Evolutionary conservation across 306 rosid species (phyloP).

Genomic region (Sindora glabra): DNA sequence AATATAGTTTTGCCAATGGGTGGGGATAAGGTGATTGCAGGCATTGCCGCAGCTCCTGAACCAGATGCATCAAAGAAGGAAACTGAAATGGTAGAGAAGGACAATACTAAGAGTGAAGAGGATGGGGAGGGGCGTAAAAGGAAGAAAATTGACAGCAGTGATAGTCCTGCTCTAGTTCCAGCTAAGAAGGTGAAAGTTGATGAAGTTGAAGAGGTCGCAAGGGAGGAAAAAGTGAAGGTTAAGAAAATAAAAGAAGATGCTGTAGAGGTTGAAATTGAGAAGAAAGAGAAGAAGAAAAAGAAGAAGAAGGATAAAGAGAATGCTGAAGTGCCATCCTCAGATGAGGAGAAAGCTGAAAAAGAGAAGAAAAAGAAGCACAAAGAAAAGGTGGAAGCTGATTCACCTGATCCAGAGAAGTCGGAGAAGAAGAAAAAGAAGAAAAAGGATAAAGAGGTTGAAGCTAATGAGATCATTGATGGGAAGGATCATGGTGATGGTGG

Average conservation of each 20-base stretch:
- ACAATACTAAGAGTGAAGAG: constrained; percentile 9
- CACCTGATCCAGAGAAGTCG: constrained; percentile 32
- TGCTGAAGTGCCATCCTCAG: constrained; percentile 7
- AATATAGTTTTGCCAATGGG: constrained; percentile 55
- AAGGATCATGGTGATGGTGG: constrained; percentile 21
- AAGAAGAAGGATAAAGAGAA: constrained; percentile 38
- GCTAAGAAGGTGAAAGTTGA: constrained; percentile 38
- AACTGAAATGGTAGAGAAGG: background rate
- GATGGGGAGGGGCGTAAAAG: constrained; percentile 28
- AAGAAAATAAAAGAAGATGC: constrained; percentile 30
- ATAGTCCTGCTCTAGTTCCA: constrained; percentile 19
- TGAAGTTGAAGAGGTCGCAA: constrained; percentile 7
- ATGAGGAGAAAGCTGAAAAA: constrained; percentile 24
- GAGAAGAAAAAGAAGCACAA: constrained; percentile 23
- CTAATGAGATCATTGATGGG: constrained; percentile 10
- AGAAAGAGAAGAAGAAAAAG: constrained; percentile 41
- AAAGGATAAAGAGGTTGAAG: constrained; percentile 39
- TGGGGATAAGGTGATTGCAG: constrained; percentile 41
- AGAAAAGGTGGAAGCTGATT: constrained; percentile 21
- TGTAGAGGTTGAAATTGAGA: constrained; percentile 18
- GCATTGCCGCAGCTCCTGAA: constrained; percentile 32
- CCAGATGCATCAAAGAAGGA: constrained; percentile 11
- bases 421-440: constrained; percentile 53
- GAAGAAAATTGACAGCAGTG: constrained; percentile 24
- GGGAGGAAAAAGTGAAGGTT: background rate